phyloP scores from a whole-genome alignment of 805 yeast species.

The Tetrapisispora iriomotensis region DNA sequence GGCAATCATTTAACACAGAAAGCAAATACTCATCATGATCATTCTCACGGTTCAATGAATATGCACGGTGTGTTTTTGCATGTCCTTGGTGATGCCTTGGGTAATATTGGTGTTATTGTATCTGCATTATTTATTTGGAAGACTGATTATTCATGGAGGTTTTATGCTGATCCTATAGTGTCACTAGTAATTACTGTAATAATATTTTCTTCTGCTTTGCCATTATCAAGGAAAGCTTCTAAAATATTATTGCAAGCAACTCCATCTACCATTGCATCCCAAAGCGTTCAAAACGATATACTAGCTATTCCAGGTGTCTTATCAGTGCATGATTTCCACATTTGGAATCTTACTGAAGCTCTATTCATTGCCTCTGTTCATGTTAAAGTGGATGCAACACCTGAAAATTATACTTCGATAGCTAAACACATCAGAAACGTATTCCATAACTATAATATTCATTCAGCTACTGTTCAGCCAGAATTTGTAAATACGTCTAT shows the following conservation, averaged over 20 bases:
- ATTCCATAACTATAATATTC: constrained; percentile 76
- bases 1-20: background rate
- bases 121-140: constrained; percentile 92
- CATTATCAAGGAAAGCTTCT: constrained; percentile 77
- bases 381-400: constrained; percentile 57
- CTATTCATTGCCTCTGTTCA: constrained; percentile 83
- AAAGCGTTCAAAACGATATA: constrained; percentile 61
- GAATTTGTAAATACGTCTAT: constrained; percentile 49
- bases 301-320: constrained; percentile 59
- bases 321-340: constrained; percentile 89
- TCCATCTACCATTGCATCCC: constrained; percentile 73
- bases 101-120: constrained; percentile 84
- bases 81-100: constrained; percentile 92
- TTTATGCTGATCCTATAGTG: constrained; percentile 74
- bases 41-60: constrained; percentile 54
- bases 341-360: constrained; percentile 90
- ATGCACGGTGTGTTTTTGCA: constrained; percentile 97
- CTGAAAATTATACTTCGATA: constrained; percentile 57
- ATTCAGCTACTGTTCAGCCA: constrained; percentile 93
- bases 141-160: constrained; percentile 82
- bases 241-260: constrained; percentile 87
- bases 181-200: constrained; percentile 79
- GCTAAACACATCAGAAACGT: constrained; percentile 70
- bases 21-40: background rate
- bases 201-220: constrained; percentile 85